Base-by-base conservation (phyloP, 2,329 filamentous ascomycete species). In the Hypoxylon sp. region DNA sequence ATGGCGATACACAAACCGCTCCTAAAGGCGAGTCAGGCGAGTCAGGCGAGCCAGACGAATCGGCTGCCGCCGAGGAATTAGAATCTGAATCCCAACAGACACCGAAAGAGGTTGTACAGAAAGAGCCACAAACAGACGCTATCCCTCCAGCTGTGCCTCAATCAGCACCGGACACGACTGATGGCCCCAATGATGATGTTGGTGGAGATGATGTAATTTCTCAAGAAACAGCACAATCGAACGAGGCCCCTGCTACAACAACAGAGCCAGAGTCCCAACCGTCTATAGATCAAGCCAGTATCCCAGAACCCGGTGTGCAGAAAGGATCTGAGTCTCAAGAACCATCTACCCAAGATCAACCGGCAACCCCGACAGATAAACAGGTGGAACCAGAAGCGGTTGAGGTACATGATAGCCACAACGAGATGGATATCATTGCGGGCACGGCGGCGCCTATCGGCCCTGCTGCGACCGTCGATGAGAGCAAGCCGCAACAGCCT, bases 241-340 rank as follows among this genome's bases (percentile, higher is more conserved):
- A 41, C 17, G 7, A 21, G 17, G 17, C 19, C 7, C 17, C 17
- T 43, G 11, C 7, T 43, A 21, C 38, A 19, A 17, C 17, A 43
- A 43, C 38, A 21, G 38, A 43, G 9, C 17, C n/a, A 43, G 17
- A 43, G 38, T 21, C 38, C 11, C 17, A 43, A 2, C 2, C 17
- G 7, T 17, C 17, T 21, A 19, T 3, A 17, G 38, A 43, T 43
- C 9, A 17, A 21, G 38, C 38, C 4, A 43, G 38, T n/a, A 11
- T 19, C 36, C 21, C 19, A 28, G 32, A 41, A 19, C n/a, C 50
- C 6, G 28, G 32, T n/a, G 13, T 28, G 13, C 34, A 41, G 30
- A 34, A 51, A 51, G 49, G 38, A 41, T 43, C 38, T 17, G 17
- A 43, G 38, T 21, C n/a, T 21, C 38, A 43, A 43, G 38, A 43